Evolutionary conservation across 2,329 filamentous ascomycete genomes (phyloP).

Genomic region (Trichoderma breve): DNA sequence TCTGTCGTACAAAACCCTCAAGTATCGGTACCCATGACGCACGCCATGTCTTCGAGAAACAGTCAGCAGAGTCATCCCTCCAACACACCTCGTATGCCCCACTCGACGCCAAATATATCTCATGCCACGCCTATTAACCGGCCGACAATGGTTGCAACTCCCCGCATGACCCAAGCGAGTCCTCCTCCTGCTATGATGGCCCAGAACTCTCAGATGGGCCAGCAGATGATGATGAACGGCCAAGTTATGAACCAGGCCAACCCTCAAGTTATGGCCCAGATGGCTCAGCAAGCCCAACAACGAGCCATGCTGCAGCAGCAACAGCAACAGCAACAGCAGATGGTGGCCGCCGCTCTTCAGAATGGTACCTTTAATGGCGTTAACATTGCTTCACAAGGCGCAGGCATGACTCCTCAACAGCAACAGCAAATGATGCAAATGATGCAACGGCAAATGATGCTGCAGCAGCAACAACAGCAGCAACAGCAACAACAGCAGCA

Average conservation of each 20-base stretch:
- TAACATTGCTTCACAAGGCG: conserved; percentile 28
- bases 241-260: conserved; percentile 42
- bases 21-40: conserved; percentile 59
- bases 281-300: conserved; percentile 42
- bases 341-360: conserved; percentile 43
- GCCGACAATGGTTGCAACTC: conserved; percentile 53
- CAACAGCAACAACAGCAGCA: conserved; percentile 32
- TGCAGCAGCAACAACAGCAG: conserved; percentile 41
- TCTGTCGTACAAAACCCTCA: conserved; percentile 62
- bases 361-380: conserved; percentile 39
- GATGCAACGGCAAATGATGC: conserved; percentile 39
- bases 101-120: conserved; percentile 59
- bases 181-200: conserved; percentile 60
- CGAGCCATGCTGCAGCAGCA: conserved; percentile 44
- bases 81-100: conserved; percentile 61
- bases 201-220: conserved; percentile 54
- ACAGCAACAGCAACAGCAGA: conserved; percentile 42
- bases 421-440: conserved; percentile 34
- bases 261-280: conserved; percentile 43
- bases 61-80: conserved; percentile 66
- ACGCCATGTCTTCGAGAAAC: conserved; percentile 61
- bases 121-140: conserved; percentile 59
- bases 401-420: conserved; percentile 39
- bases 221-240: conserved; percentile 52
- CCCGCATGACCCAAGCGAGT: conserved; percentile 62